phyloP scores from a whole-genome alignment of 1,284 basidiomycete species.

The Apiotrichum montevideense region DNA sequence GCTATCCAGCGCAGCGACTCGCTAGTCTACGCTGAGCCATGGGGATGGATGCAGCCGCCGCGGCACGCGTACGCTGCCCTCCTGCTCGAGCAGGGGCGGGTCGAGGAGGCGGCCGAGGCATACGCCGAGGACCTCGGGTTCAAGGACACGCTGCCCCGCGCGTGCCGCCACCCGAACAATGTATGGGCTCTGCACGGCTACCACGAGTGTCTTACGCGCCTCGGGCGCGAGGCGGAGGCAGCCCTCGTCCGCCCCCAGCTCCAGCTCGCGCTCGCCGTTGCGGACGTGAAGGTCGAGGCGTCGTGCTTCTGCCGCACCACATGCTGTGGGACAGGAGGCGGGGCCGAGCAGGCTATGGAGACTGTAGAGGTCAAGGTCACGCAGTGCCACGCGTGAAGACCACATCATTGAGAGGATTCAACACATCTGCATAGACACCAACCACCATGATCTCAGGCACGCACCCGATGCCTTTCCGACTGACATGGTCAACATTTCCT shows the following conservation, averaged over 20 bases:
- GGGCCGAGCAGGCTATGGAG: too few relatives aligned
- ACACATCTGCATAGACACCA: too few relatives aligned
- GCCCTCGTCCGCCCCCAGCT: constrained; percentile 26
- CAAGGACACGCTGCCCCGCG: constrained; percentile 26
- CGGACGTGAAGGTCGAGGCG: constrained; percentile 32
- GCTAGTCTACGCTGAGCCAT: constrained; percentile 39
- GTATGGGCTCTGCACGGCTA: constrained; percentile 43
- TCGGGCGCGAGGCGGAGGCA: constrained; percentile 30
- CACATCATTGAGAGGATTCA: too few relatives aligned
- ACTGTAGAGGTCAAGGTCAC: too few relatives aligned
- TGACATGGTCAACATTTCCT: too few relatives aligned
- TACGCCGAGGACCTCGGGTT: constrained; percentile 41
- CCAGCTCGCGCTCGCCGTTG: constrained; percentile 29
- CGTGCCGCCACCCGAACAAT: constrained; percentile 40
- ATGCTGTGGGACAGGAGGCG: too few relatives aligned
- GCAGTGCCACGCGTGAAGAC: too few relatives aligned
- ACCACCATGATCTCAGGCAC: too few relatives aligned
- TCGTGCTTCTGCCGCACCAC: constrained; percentile 31
- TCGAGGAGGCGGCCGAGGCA: constrained; percentile 26
- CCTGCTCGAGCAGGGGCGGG: constrained; percentile 32
- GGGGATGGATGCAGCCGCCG: constrained; percentile 41
- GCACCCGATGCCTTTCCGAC: too few relatives aligned
- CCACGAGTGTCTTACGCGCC: constrained; percentile 33
- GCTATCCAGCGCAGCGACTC: constrained; percentile 31
- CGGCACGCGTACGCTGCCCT: constrained; percentile 42